A percentile compares a stretch with the other conserved stretches of the same genome.
These are phyloP conservation scores for Cladophialophora yegresii DNA, from an alignment of 2,329 filamentous ascomycete species.

Conservation along the genomic window DNA sequence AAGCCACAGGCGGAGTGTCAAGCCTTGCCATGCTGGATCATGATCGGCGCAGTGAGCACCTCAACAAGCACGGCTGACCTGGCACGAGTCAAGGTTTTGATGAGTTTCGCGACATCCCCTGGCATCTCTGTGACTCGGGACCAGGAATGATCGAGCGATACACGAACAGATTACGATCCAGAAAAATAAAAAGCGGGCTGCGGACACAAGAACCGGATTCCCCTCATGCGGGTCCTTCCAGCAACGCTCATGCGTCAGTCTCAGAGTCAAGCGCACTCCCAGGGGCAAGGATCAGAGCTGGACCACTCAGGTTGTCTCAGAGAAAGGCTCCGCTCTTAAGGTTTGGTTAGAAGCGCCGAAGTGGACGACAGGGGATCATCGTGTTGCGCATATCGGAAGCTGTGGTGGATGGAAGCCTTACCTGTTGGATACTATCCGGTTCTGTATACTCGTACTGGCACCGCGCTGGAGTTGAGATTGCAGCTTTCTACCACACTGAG, in stretches of 20 bases:
- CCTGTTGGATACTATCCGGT: not conserved
- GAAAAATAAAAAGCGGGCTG: slow-evolving; percentile 3
- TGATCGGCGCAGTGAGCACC: slow-evolving; percentile 4
- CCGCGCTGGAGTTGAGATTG: not conserved
- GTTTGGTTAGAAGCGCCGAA: not conserved
- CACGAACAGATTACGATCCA: slow-evolving; percentile 26
- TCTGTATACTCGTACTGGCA: not conserved
- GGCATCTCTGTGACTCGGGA: not conserved
- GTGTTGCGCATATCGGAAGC: not conserved
- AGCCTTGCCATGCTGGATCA: not conserved
- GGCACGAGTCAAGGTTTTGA: not conserved
- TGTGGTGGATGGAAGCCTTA: not conserved
- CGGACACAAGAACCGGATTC: not conserved
- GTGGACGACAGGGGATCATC: not conserved
- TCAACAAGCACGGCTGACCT: slow-evolving; percentile 5
- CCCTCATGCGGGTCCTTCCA: not conserved
- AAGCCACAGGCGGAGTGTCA: not conserved
- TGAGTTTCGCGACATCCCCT: not conserved
- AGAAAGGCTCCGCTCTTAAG: not conserved
- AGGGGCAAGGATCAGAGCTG: not conserved
- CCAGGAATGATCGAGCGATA: slow-evolving; percentile 27
- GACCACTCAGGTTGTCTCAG: not conserved
- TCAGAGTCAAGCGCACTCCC: not conserved
- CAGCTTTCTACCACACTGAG: not conserved
- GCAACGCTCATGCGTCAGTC: not conserved